Base-by-base conservation (phyloP, 2,329 filamentous ascomycete species). In the Emergomyces africanus region DNA sequence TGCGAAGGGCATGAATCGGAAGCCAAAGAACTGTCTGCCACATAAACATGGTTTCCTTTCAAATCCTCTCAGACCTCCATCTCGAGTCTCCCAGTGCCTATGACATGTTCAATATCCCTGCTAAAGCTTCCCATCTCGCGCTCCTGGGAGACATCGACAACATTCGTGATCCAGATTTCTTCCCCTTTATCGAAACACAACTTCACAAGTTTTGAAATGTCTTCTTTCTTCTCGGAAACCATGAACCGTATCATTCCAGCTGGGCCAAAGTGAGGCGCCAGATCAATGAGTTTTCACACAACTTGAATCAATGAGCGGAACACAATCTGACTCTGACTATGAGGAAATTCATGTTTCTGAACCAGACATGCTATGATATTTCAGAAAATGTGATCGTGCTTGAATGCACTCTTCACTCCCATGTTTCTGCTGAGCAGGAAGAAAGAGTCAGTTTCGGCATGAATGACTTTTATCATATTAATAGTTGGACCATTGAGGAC, bases 31-130 rank as follows among this genome's bases (percentile, higher is more conserved):
- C 30, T 8, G 8, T 35, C 4, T 35, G 5, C 5, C 1, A 37
- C 2, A 44, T 44, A 23, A 39, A 35, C 55, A 63, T 63, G 60
- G 15, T 20, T 5, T 42, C 39, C 15, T 54, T 75, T 57, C 72
- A 83, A 63, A 76, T 84, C 53, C 59, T 83, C n/a, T 83, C 81
- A 0, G 81, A 84, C 67, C 72, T 84, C 3, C 81, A 84, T 61
- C 72, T 84, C 8, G 81, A 84, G 65, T 65, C 66, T 9, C 74
- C 77, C 0, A 71, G 73, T 49, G 69, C 71, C 20, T 84, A 84
- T 66, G 76, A 81, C 62, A 25, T 71, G 28, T 84, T 79, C 64
- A 65, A 78, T 2, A 77, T 83, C 25, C 55, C 65, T 0, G 75
- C 78, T 1, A 71, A 69, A 55, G 77, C 80, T 1, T 77, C 78